phyloP scores from a whole-genome alignment of 345 rosid species.

The Corymbia maculata region DNA sequence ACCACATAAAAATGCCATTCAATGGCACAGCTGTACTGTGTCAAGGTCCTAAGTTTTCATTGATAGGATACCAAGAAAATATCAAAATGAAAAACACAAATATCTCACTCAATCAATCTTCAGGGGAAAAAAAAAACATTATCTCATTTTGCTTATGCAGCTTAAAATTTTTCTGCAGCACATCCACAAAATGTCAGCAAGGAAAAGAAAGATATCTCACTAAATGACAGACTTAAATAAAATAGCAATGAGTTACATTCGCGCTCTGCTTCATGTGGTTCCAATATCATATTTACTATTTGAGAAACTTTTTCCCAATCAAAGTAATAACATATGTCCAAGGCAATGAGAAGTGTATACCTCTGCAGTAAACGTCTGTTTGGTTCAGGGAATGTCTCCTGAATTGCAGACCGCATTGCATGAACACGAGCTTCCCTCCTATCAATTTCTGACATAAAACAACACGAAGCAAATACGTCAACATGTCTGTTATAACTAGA shows the following conservation, averaged over 20 bases:
- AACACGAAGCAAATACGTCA: not conserved
- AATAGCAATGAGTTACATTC: not conserved
- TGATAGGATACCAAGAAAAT: not conserved
- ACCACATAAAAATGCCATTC: not conserved
- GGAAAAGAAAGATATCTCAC: not conserved
- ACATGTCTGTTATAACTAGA: not conserved
- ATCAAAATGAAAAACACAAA: not conserved
- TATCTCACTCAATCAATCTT: not conserved
- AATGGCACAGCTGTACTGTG: not conserved
- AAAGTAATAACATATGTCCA: not conserved
- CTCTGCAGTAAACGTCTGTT: conserved; percentile 88
- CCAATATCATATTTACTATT: not conserved
- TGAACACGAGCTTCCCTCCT: conserved; percentile 70
- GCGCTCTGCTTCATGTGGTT: not conserved
- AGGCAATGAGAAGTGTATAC: conserved; percentile 14
- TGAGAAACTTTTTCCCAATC: not conserved
- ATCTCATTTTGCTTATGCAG: not conserved
- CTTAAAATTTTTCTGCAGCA: not conserved
- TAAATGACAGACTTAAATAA: not conserved
- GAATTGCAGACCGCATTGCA: conserved; percentile 81
- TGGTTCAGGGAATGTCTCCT: conserved; percentile 97
- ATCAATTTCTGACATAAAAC: conserved; percentile 63
- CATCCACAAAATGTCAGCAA: not conserved
- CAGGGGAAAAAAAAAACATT: not conserved
- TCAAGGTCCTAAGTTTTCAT: not conserved